Evolutionary conservation across 345 rosid species (phyloP).

Genomic region (Durio zibethinus): DNA sequence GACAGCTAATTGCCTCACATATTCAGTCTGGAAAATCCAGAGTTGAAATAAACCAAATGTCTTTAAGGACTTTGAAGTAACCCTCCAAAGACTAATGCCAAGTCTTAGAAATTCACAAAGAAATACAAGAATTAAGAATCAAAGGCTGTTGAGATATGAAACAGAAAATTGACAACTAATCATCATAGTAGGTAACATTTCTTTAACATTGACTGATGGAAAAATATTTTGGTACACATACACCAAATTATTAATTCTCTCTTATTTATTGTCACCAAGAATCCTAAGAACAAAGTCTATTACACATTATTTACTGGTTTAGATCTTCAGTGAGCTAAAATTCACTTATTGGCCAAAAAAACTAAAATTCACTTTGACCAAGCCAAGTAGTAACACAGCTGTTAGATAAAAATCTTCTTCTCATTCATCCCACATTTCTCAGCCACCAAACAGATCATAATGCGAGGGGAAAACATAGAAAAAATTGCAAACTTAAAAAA

Average conservation of each 20-base stretch:
- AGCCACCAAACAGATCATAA: constrained; percentile 11
- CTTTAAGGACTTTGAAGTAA: background rate
- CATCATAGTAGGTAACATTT: constrained; percentile 1
- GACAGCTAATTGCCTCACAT: background rate
- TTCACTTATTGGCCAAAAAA: constrained; percentile 3
- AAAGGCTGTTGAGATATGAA: constrained; percentile 17
- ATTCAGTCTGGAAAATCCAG: background rate
- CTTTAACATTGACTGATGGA: constrained; percentile 4
- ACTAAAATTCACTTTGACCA: background rate
- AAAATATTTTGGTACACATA: background rate
- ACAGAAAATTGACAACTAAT: constrained; percentile 1
- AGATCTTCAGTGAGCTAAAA: background rate
- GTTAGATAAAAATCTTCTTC: constrained; percentile 1
- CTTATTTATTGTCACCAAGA: background rate
- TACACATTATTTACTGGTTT: background rate
- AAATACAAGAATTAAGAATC: background rate
- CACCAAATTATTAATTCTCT: background rate
- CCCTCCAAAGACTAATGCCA: background rate
- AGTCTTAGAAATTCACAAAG: background rate
- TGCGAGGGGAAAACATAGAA: background rate
- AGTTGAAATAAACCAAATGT: background rate
- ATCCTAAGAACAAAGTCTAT: background rate
- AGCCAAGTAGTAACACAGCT: constrained; percentile 1
- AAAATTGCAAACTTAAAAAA: background rate
- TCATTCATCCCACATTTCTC: background rate